A percentile compares a stretch with the other conserved stretches of the same genome.
These are phyloP conservation scores for Punctularia strigosozonata DNA, from an alignment of 768 basidiomycete genomes.

Conservation along the genomic window DNA sequence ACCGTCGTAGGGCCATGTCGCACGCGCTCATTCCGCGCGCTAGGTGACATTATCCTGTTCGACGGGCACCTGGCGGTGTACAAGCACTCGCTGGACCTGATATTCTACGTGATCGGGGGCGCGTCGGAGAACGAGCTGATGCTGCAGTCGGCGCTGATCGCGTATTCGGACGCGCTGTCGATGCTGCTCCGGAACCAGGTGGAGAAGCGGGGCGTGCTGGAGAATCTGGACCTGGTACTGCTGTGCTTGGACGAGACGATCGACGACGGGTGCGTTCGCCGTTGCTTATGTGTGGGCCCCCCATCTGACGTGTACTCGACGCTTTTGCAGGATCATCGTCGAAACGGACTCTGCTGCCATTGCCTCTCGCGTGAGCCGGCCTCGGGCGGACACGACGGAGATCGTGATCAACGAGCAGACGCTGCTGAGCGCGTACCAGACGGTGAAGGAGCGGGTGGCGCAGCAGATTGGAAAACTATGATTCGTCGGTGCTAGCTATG, in stretches of 20 bases:
- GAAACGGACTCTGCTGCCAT: constrained; percentile 96
- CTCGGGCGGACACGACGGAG: constrained; percentile 87
- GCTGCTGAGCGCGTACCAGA: constrained; percentile 85
- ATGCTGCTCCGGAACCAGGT: constrained; percentile 84
- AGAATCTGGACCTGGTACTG: constrained; percentile 87
- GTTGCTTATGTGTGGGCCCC: neutral
- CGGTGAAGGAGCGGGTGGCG: constrained; percentile 75
- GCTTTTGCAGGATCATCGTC: constrained; percentile 67
- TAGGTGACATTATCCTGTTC: constrained; percentile 91
- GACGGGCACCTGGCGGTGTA: constrained; percentile 87
- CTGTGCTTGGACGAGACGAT: constrained; percentile 94
- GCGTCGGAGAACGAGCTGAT: constrained; percentile 92
- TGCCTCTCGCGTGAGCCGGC: constrained; percentile 85
- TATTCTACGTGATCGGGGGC: constrained; percentile 86
- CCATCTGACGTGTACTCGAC: neutral
- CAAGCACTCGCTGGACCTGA: constrained; percentile 90
- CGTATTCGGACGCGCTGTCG: constrained; percentile 77
- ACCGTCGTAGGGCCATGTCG: neutral
- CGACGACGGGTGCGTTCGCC: constrained; percentile 78
- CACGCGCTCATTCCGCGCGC: neutral
- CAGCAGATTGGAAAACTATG: constrained; percentile 78
- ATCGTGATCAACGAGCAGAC: constrained; percentile 99
- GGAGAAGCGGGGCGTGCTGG: constrained; percentile 89
- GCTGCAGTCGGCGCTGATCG: constrained; percentile 75
- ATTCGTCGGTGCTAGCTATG: too few species aligned